Conservation (phyloP, 352 stramenopile species). For the Phytophthora vignae region DNA sequence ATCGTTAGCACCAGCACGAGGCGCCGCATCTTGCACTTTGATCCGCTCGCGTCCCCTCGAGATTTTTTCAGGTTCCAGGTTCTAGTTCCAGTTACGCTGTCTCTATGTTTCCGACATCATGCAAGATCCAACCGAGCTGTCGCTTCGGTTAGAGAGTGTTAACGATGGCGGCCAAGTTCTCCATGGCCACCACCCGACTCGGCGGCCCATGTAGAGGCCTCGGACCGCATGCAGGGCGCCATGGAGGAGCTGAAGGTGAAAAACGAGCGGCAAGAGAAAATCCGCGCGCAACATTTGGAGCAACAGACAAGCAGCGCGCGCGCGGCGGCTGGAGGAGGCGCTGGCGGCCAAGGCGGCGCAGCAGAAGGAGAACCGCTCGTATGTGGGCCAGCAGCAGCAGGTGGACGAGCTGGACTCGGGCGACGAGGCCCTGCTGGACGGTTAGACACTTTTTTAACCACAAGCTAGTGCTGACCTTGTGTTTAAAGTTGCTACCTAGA, state of each 20-base stretch:
- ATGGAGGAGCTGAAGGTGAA: slow-evolving; percentile 80
- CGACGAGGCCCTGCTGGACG: slow-evolving; percentile 66
- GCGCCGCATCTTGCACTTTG: slow-evolving; percentile 14
- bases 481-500: slow-evolving; percentile 7
- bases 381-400: slow-evolving; percentile 29
- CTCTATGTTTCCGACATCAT: too few species aligned
- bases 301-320: slow-evolving; percentile 38
- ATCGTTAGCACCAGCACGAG: slow-evolving; percentile 18
- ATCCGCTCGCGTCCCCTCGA: slow-evolving; percentile 4
- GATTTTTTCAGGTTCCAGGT: too few species aligned
- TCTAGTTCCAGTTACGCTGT: too few species aligned
- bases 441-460: slow-evolving; percentile 31
- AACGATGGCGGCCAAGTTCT: rapidly evolving
- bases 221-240: slow-evolving; percentile 75
- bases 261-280: slow-evolving; percentile 54
- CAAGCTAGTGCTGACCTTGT: slow-evolving; percentile 1
- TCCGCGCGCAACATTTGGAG: slow-evolving; percentile 31
- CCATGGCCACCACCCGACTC: too few species aligned
- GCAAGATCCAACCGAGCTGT: too few species aligned
- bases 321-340: slow-evolving; percentile 33
- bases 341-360: slow-evolving; percentile 37
- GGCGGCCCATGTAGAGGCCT: slow-evolving; percentile 66
- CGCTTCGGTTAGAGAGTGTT: not conserved
- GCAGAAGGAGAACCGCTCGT: slow-evolving; percentile 36
- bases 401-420: slow-evolving; percentile 47